These are phyloP conservation scores for Aspergillus funiculosus DNA, from an alignment of 495 filamentous ascomycete genomes.

Conservation along the genomic window DNA sequence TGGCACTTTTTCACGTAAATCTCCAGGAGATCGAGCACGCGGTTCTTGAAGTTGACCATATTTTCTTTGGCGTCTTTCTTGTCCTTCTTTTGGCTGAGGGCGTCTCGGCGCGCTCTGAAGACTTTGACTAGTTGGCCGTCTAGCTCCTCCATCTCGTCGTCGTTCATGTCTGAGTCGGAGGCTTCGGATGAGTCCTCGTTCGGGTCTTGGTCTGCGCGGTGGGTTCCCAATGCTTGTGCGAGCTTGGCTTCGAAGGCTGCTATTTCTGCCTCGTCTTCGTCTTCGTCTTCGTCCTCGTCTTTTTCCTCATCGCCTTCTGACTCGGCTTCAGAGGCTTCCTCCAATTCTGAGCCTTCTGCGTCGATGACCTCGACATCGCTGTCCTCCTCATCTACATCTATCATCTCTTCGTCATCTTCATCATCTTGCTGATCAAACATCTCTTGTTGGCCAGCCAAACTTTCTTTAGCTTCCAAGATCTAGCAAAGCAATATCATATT, in stretches of 20 bases:
- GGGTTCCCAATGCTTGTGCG: slow-evolving; percentile 63
- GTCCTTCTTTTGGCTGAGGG: slow-evolving; percentile 64
- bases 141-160: slow-evolving; percentile 90
- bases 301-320: slow-evolving; percentile 28
- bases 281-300: slow-evolving; percentile 39
- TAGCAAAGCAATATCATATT: slow-evolving; percentile 21
- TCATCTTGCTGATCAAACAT: slow-evolving; percentile 76
- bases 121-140: slow-evolving; percentile 76
- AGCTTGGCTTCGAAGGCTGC: slow-evolving; percentile 73
- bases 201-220: slow-evolving; percentile 50
- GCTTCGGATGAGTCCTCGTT: slow-evolving; percentile 47
- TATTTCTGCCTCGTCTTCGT: slow-evolving; percentile 47
- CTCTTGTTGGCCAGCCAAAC: slow-evolving; percentile 70
- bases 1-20: slow-evolving; percentile 81
- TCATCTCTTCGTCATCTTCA: slow-evolving; percentile 42
- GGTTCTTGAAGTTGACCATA: slow-evolving; percentile 93
- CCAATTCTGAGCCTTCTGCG: slow-evolving; percentile 30
- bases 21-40: slow-evolving; percentile 79
- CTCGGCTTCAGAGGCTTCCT: slow-evolving; percentile 29
- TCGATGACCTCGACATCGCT: slow-evolving; percentile 41
- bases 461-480: slow-evolving; percentile 74
- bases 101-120: slow-evolving; percentile 66
- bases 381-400: slow-evolving; percentile 32
- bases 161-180: slow-evolving; percentile 77
- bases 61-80: slow-evolving; percentile 79